phyloP scores from a whole-genome alignment of 345 rosid genomes.

The Populus tremula region DNA sequence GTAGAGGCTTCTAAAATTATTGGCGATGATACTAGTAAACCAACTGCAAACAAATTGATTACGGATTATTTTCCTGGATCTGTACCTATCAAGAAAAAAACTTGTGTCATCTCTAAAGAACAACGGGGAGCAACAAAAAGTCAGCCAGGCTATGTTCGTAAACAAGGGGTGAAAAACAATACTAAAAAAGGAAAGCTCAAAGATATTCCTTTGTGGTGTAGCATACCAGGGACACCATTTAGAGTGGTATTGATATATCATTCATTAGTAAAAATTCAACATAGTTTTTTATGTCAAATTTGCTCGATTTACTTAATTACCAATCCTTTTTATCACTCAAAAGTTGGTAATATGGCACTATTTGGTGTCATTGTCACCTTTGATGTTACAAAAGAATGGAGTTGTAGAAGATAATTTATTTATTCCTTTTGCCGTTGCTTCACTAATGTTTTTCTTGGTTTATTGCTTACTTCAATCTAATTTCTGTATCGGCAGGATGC shows the following conservation, averaged over 20 bases:
- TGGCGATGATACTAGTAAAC: constrained; percentile 41
- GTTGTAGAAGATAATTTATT: constrained; percentile 2
- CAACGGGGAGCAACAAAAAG: constrained; percentile 27
- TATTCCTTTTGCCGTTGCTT: neutral
- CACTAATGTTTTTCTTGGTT: constrained; percentile 5
- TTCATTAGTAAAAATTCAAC: neutral
- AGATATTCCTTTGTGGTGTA: constrained; percentile 77
- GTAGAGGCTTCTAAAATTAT: constrained; percentile 30
- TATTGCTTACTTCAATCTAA: constrained; percentile 17
- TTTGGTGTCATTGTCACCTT: neutral
- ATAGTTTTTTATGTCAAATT: neutral
- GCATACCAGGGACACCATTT: constrained; percentile 78
- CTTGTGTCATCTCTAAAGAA: constrained; percentile 28
- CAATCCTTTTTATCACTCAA: neutral
- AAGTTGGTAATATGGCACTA: neutral
- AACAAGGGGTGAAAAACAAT: constrained; percentile 33
- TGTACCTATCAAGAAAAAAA: constrained; percentile 34
- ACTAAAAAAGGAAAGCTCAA: constrained; percentile 43
- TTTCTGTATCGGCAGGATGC: constrained; percentile 68
- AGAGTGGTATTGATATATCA: constrained; percentile 64
- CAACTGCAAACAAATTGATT: constrained; percentile 65
- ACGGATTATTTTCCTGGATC: constrained; percentile 76
- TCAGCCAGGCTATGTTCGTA: constrained; percentile 35
- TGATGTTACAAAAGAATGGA: neutral
- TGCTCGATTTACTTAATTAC: neutral